Evolutionary conservation across 2,329 filamentous ascomycete species (phyloP).

Genomic region (Gaeumannomyces tritici): DNA sequence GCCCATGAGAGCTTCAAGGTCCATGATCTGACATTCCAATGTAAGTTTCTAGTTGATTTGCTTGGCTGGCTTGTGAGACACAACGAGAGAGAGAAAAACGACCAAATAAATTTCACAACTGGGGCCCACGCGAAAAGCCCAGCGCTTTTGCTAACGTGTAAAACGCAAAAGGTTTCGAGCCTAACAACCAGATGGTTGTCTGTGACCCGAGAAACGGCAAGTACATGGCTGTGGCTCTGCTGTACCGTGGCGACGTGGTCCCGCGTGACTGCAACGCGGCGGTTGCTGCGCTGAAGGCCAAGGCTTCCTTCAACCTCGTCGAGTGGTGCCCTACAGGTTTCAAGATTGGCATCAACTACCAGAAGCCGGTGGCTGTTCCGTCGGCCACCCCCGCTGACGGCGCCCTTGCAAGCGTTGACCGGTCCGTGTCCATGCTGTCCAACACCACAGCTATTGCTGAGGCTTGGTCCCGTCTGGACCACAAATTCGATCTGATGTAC

Average conservation of each 20-base stretch:
- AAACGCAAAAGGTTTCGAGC: constrained; percentile 60
- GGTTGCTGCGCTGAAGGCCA: constrained; percentile 95
- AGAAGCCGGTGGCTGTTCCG: constrained; percentile 89
- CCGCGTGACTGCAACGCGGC: constrained; percentile 90
- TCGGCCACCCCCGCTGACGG: constrained; percentile 48
- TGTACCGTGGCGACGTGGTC: constrained; percentile 98
- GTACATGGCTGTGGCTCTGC: constrained; percentile 98
- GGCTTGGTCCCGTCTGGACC: constrained; percentile 90
- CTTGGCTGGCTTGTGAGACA: not conserved
- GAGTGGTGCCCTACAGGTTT: constrained; percentile 99
- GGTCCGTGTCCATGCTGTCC: constrained; percentile 98
- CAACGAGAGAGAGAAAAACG: not conserved
- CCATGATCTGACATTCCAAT: constrained; percentile 96
- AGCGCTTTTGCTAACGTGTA: not conserved
- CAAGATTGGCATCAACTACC: constrained; percentile 99
- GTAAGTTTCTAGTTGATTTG: constrained; percentile 23
- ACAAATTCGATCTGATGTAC: constrained; percentile 99
- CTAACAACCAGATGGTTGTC: constrained; percentile 99
- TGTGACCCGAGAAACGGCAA: constrained; percentile 97
- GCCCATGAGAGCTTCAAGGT: constrained; percentile 97
- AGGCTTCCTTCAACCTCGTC: constrained; percentile 98
- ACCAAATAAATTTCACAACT: not conserved
- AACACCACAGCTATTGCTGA: constrained; percentile 98
- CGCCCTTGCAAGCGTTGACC: constrained; percentile 95
- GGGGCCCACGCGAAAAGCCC: too few relatives aligned